Percentiles rank a stretch among this genome's conserved stretches.
These are phyloP conservation scores for Phytophthora pseudosyringae DNA, from an alignment of 352 stramenopile genomes.

Conservation along the genomic window DNA sequence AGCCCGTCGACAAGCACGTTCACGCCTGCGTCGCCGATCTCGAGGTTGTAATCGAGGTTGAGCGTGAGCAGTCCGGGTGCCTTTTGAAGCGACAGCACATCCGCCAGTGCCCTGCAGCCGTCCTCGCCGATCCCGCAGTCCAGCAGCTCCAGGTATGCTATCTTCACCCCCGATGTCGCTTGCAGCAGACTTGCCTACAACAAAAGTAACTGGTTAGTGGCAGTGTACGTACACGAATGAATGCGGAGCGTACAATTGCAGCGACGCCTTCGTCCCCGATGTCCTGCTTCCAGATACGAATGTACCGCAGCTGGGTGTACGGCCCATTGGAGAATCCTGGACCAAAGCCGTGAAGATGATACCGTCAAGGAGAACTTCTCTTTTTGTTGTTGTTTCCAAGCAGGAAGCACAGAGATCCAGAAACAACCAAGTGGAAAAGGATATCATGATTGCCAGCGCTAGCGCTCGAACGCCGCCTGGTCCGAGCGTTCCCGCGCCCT, in stretches of 20 bases:
- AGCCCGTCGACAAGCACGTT: conserved; percentile 65
- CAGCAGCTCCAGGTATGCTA: conserved; percentile 81
- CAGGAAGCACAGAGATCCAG: background rate
- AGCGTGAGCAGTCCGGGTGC: conserved; percentile 70
- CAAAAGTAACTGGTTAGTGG: background rate
- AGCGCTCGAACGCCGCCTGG: conserved; percentile 71
- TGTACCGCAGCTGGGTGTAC: conserved; percentile 74
- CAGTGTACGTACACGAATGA: background rate
- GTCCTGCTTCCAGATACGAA: conserved; percentile 85
- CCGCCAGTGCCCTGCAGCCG: conserved; percentile 62
- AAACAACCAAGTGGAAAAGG: conserved; percentile 37
- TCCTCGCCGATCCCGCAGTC: conserved; percentile 75
- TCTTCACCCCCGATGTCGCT: conserved; percentile 57
- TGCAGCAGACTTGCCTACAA: conserved; percentile 54
- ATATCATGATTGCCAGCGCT: conserved; percentile 83
- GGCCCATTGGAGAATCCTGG: conserved; percentile 67
- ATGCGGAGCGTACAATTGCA: conserved; percentile 57
- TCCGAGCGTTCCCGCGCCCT: conserved; percentile 63
- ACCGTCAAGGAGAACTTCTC: conserved; percentile 51
- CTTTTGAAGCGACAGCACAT: conserved; percentile 57
- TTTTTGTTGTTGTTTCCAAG: too few species aligned
- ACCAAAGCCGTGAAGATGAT: conserved; percentile 54
- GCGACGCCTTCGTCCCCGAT: conserved; percentile 75
- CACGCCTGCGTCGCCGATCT: conserved; percentile 63
- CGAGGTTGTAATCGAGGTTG: conserved; percentile 78